These are phyloP conservation scores for Fusarium dimerum DNA, from an alignment of 2,329 filamentous ascomycete genomes.

Conservation along the genomic window DNA sequence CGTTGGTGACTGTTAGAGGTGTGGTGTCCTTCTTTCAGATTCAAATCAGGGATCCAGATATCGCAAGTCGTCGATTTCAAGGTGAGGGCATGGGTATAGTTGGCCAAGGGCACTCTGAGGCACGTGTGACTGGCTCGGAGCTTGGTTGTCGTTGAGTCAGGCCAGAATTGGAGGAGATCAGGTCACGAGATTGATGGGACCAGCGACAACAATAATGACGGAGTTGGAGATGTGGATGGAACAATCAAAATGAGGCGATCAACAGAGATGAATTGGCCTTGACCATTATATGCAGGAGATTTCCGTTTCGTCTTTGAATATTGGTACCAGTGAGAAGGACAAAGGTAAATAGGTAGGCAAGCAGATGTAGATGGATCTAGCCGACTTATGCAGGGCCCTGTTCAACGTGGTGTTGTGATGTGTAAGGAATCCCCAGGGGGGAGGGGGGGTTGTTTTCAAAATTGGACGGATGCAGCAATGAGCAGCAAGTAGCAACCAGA, in stretches of 20 bases:
- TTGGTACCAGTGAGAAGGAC: too few species aligned
- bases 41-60: slow-evolving; percentile 15
- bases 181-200: slow-evolving; percentile 19
- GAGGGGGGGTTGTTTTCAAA: background rate
- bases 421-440: background rate
- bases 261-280: too few species aligned
- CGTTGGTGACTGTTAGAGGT: too few species aligned
- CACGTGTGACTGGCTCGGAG: slow-evolving; percentile 18
- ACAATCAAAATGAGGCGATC: background rate
- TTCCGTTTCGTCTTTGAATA: too few species aligned
- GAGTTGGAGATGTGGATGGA: background rate
- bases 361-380: too few species aligned
- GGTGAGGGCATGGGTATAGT: slow-evolving; percentile 5
- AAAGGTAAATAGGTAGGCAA: too few species aligned
- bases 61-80: slow-evolving; percentile 3
- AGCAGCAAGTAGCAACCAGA: background rate
- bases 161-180: slow-evolving; percentile 12
- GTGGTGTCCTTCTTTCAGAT: background rate
- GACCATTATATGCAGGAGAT: background rate
- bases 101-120: slow-evolving; percentile 19
- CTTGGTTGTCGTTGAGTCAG: slow-evolving; percentile 12
- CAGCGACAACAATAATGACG: background rate
- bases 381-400: too few species aligned
- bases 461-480: background rate
- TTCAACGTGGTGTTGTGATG: too few species aligned